Base-by-base conservation (phyloP, 768 basidiomycete species). In the Psilocybe azurescens region DNA sequence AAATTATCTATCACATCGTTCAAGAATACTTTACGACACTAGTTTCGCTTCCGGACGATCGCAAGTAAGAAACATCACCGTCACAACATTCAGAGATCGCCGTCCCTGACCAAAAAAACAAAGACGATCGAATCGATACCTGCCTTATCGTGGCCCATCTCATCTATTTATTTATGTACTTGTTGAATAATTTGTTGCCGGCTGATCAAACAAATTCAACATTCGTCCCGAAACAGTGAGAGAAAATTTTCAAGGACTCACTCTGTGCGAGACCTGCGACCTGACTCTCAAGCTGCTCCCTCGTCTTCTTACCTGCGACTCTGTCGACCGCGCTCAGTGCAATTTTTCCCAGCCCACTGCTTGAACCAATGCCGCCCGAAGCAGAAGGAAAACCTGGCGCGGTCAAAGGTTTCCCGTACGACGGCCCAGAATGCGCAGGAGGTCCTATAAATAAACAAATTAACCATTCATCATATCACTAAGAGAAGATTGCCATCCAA, bases 281-380 rank as follows among this genome's bases (percentile, higher is more conserved):
- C 55, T 68, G 73, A 48, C 74, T 78, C 64, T 87, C 85, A 46
- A 89, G 61, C 66, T 84, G 85, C 36, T 73, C 71, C 44, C 83
- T 73, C 47, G 80, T 81, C 58, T 80, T 81, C 65, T 76, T 78
- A 3, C 88, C 86, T 16, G 85, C 84, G 32, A 88, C 72, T 60
- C 78, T 83, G 69, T 87, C 87, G 18, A 89, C 78, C n/a, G 81
- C 78, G 62, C 72, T 79, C 65, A 80, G 66, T 46, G 86, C 86
- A 65, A 74, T 75, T 30, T 44, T 44, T 13, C 74, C 79, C 33
- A 81, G 63, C 8, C 82, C 72, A 54, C 63, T 62, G 50, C 58
- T 38, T 3, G 48, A 53, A 8, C 53, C 50, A 18, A 58, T 47
- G 44, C 58, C 56, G 52, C 53, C 44, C 29, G 63, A 59, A 48